phyloP scores from a whole-genome alignment of 1,139 yeast species.

The Arxiozyma heterogenica region DNA sequence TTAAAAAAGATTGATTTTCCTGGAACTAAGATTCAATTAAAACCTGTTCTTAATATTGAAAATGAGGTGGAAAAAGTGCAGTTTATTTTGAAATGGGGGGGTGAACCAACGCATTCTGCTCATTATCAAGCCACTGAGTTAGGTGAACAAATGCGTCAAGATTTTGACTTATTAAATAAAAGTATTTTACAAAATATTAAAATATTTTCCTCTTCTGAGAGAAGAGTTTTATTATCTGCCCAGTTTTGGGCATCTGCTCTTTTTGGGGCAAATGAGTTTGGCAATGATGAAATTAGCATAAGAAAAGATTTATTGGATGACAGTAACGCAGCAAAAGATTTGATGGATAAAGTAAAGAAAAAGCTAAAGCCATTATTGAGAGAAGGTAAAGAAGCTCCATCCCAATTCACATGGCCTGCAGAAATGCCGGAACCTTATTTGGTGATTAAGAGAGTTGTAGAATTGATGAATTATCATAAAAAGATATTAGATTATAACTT shows the following conservation, averaged over 20 bases:
- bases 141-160: constrained; percentile 93
- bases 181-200: constrained; percentile 71
- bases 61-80: constrained; percentile 90
- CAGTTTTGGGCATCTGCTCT: constrained; percentile 79
- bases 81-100: constrained; percentile 96
- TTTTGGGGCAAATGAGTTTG: constrained; percentile 62
- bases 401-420: constrained; percentile 98
- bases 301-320: constrained; percentile 91
- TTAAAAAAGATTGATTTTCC: constrained; percentile 86
- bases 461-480: constrained; percentile 87
- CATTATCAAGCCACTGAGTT: constrained; percentile 88
- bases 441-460: constrained; percentile 89
- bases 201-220: constrained; percentile 85
- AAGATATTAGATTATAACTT: constrained; percentile 79
- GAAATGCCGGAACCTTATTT: constrained; percentile 96
- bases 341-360: constrained; percentile 97
- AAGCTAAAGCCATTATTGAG: constrained; percentile 87
- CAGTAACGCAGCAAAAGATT: constrained; percentile 94
- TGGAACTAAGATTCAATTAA: constrained; percentile 92
- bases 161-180: constrained; percentile 74
- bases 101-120: constrained; percentile 98
- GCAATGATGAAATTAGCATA: constrained; percentile 71
- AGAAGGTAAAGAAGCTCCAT: constrained; percentile 97
- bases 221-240: constrained; percentile 90
- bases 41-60: constrained; percentile 67